Evolutionary conservation across 2,329 filamentous ascomycete species (phyloP).

Genomic region (Cladosporium sp.): DNA sequence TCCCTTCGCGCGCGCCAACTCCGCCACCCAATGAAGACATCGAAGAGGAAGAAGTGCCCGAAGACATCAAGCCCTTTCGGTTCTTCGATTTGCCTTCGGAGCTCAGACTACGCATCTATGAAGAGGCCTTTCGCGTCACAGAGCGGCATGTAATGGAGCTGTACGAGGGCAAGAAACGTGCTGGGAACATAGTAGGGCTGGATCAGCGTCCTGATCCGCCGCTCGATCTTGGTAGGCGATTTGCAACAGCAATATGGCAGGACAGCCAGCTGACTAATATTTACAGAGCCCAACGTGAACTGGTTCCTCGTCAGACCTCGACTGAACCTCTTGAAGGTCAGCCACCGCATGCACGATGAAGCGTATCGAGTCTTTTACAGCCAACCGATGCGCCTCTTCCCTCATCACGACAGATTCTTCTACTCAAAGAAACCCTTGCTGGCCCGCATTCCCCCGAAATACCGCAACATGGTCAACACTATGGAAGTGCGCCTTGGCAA

Average conservation of each 20-base stretch:
- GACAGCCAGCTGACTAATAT: neutral
- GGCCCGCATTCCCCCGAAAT: slow-evolving; percentile 58
- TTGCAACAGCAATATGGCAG: neutral
- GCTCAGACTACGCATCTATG: slow-evolving; percentile 66
- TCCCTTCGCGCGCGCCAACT: slow-evolving; percentile 21
- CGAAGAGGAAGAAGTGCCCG: slow-evolving; percentile 9
- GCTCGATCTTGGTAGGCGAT: slow-evolving; percentile 52
- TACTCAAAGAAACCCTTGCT: slow-evolving; percentile 70
- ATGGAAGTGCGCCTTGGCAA: slow-evolving; percentile 70
- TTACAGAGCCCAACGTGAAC: slow-evolving; percentile 53
- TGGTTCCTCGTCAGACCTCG: slow-evolving; percentile 56
- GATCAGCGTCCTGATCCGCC: slow-evolving; percentile 44
- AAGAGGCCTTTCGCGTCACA: slow-evolving; percentile 49
- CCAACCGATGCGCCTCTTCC: slow-evolving; percentile 63
- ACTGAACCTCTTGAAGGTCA: slow-evolving; percentile 59
- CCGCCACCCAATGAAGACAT: slow-evolving; percentile 14
- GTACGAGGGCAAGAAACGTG: slow-evolving; percentile 7
- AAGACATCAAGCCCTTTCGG: slow-evolving; percentile 46
- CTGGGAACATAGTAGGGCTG: slow-evolving; percentile 4
- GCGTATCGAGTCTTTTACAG: slow-evolving; percentile 64
- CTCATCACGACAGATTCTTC: slow-evolving; percentile 62
- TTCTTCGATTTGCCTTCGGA: slow-evolving; percentile 68
- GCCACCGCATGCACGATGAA: slow-evolving; percentile 58
- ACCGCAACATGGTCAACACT: slow-evolving; percentile 57
- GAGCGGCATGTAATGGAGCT: slow-evolving; percentile 10